A percentile compares a stretch with the other conserved stretches of the same genome.
These are phyloP conservation scores for Chaetomiaceae sp. DNA, from an alignment of 2,329 filamentous ascomycete genomes.

Conservation along the genomic window DNA sequence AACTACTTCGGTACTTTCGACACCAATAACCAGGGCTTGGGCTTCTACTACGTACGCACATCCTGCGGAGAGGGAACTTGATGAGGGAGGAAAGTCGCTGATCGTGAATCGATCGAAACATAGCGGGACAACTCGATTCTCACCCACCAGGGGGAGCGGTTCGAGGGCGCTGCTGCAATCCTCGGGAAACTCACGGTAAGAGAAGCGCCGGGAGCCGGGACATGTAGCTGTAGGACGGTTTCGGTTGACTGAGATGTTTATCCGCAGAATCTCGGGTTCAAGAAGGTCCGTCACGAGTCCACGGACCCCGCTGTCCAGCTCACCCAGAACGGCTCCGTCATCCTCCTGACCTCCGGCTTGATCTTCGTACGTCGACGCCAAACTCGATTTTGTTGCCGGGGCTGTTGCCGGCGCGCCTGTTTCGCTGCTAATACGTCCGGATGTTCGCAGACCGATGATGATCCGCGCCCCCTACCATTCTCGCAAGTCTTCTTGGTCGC, in stretches of 20 bases:
- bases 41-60: conserved; percentile 71
- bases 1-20: conserved; percentile 94
- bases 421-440: conserved; percentile 5
- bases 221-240: conserved; percentile 4
- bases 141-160: conserved; percentile 73
- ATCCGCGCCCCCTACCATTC: conserved; percentile 83
- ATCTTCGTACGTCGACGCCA: conserved; percentile 70
- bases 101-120: conserved; percentile 5
- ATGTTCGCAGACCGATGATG: conserved; percentile 66
- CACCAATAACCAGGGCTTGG: conserved; percentile 57
- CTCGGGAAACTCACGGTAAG: conserved; percentile 75
- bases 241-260: conserved; percentile 16
- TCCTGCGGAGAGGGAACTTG: neutral
- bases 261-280: conserved; percentile 67
- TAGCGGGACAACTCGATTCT: conserved; percentile 83
- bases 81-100: neutral
- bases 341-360: conserved; percentile 83
- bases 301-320: conserved; percentile 80
- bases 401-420: too few relatives aligned
- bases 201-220: conserved; percentile 10
- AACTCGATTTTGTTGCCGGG: too few relatives aligned
- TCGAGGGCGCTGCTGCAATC: conserved; percentile 60
- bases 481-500: conserved; percentile 82
- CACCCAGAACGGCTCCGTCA: conserved; percentile 60
- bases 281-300: conserved; percentile 73